A percentile compares a stretch with the other conserved stretches of the same genome.
Conservation (phyloP, 2,329 filamentous ascomycete genomes). For the Aspergillus alliaceus region DNA sequence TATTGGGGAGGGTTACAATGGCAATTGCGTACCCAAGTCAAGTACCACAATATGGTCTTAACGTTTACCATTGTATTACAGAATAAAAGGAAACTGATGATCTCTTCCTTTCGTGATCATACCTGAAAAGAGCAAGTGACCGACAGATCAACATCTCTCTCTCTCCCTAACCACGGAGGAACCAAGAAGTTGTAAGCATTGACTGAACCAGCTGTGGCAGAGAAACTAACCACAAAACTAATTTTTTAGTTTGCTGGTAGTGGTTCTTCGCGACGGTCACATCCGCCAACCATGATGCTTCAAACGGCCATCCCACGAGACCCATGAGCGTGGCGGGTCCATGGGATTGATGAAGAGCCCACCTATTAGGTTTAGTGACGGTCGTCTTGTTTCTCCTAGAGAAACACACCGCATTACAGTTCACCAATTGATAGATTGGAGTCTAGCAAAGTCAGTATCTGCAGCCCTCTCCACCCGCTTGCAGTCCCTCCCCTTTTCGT, state of each 20-base stretch:
- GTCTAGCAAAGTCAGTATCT: constrained; percentile 1
- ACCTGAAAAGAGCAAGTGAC: constrained; percentile 14
- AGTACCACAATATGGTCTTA: too few species aligned
- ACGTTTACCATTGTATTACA: too few species aligned
- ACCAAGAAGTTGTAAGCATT: constrained; percentile 3
- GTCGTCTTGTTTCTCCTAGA: constrained; percentile 4
- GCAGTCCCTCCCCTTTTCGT: constrained; percentile 20
- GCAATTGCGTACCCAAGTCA: background rate
- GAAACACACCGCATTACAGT: constrained; percentile 4
- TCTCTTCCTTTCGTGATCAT: background rate
- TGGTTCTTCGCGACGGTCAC: constrained; percentile 3
- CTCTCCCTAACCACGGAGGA: background rate
- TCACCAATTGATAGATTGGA: constrained; percentile 1
- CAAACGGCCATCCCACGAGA: constrained; percentile 11
- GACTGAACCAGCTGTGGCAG: background rate
- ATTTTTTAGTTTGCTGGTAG: constrained; percentile 9
- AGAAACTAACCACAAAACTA: constrained; percentile 12
- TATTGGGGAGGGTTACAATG: background rate
- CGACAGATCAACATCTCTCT: constrained; percentile 14
- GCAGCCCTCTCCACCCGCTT: constrained; percentile 15
- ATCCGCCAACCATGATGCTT: constrained; percentile 16
- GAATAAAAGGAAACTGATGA: background rate
- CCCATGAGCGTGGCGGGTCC: constrained; percentile 6
- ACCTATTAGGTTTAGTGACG: background rate
- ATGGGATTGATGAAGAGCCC: constrained; percentile 1